phyloP scores from a whole-genome alignment of 108 stramenopile species.

The Skeletonema tropicum region DNA sequence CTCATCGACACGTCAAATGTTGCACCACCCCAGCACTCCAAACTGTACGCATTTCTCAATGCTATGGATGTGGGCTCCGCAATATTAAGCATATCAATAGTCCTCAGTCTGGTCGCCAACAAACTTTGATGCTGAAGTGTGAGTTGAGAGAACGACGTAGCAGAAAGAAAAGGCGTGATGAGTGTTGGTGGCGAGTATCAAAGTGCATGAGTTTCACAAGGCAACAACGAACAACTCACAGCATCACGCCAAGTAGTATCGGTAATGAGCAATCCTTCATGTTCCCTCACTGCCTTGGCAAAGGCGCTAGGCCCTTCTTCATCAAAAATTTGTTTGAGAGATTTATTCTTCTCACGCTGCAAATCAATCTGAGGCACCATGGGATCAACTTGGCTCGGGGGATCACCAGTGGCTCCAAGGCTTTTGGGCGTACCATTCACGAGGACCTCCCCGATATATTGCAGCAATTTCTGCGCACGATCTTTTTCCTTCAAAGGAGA shows the following conservation, averaged over 20 bases:
- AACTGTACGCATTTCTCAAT: conserved; percentile 76
- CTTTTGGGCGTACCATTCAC: conserved; percentile 92
- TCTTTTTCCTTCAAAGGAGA: conserved; percentile 83
- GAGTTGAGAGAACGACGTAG: neutral
- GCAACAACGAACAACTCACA: neutral
- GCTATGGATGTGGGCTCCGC: conserved; percentile 80
- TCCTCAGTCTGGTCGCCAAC: conserved; percentile 92
- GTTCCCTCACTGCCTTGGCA: conserved; percentile 87
- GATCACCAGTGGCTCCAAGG: conserved; percentile 88
- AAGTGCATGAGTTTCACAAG: neutral
- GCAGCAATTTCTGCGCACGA: conserved; percentile 80
- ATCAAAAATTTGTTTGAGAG: conserved; percentile 64
- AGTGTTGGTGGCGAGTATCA: neutral
- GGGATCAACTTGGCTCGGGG: conserved; percentile 80
- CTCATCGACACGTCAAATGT: conserved; percentile 98
- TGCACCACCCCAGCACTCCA: conserved; percentile 98
- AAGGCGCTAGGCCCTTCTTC: conserved; percentile 83
- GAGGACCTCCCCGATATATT: conserved; percentile 86
- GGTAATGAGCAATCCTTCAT: conserved; percentile 87
- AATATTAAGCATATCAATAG: conserved; percentile 80
- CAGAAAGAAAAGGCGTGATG: neutral
- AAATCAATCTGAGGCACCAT: conserved; percentile 51
- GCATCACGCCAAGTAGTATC: conserved; percentile 99
- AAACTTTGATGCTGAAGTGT: conserved; percentile 81
- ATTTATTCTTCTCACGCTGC: conserved; percentile 41